phyloP scores from a whole-genome alignment of 805 yeast genomes.

The Lachancea meyersii region DNA sequence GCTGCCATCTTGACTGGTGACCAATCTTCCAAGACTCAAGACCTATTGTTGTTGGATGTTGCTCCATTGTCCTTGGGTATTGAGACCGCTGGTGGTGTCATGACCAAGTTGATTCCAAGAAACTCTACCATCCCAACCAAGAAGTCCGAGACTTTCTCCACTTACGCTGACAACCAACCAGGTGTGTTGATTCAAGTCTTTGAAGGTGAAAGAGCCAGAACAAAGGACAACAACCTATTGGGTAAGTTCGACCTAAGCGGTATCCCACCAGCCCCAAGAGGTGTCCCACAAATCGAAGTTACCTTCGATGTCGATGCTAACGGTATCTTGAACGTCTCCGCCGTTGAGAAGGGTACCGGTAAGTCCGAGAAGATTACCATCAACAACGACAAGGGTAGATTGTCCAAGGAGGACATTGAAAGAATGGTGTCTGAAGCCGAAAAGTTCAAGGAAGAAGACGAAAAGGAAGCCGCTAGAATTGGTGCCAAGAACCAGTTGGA shows the following conservation, averaged over 20 bases:
- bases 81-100: conserved; percentile 99
- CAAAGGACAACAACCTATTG: conserved; percentile 92
- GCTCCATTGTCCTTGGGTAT: conserved; percentile 98
- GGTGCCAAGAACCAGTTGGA: conserved; percentile 93
- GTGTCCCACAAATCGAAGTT: conserved; percentile 97
- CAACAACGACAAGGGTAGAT: conserved; percentile 98
- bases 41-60: conserved; percentile 92
- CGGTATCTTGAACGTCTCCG: conserved; percentile 95
- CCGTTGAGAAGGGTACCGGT: conserved; percentile 98
- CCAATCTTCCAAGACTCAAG: conserved; percentile 96
- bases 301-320: conserved; percentile 96
- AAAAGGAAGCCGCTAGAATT: conserved; percentile 87
- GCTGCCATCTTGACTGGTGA: conserved; percentile 98
- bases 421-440: conserved; percentile 98
- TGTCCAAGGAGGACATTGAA: conserved; percentile 95
- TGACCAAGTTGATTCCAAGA: conserved; percentile 98
- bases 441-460: conserved; percentile 96
- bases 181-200: conserved; percentile 98
- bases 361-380: conserved; percentile 94
- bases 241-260: conserved; percentile 97
- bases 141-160: conserved; percentile 96
- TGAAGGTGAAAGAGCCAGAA: conserved; percentile 98
- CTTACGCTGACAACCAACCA: conserved; percentile 98
- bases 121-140: conserved; percentile 98
- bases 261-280: conserved; percentile 98